Conservation (phyloP, 129 eudicot genomes). For the Chrysanthemum lavandulifolium region DNA sequence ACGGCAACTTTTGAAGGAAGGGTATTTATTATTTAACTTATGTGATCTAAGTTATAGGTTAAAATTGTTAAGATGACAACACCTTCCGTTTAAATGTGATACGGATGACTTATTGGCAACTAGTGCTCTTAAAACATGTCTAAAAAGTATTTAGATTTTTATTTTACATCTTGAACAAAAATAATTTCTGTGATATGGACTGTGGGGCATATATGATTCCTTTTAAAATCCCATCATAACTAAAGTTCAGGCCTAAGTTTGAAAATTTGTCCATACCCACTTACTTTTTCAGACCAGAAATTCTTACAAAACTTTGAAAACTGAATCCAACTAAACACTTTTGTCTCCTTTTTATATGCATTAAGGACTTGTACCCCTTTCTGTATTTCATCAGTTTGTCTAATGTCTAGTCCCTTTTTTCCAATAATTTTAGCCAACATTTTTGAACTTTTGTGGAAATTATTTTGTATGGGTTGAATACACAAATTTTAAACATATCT, state of each 20-base stretch:
- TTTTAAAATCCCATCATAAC: slow-evolving; percentile 30
- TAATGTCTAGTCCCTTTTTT: slow-evolving; percentile 21
- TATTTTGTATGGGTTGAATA: not conserved
- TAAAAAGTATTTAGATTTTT: too few species aligned
- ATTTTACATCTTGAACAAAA: not conserved
- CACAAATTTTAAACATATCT: not conserved
- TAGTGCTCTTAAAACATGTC: too few species aligned
- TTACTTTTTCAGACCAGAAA: slow-evolving; percentile 38
- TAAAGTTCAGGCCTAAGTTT: slow-evolving; percentile 38
- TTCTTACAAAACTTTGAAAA: slow-evolving; percentile 34
- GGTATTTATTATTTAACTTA: too few species aligned
- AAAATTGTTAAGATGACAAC: too few species aligned
- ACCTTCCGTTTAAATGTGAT: too few species aligned
- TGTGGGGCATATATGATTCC: slow-evolving; percentile 22
- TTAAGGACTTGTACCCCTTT: slow-evolving; percentile 32
- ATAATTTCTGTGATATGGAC: not conserved
- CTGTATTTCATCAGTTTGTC: slow-evolving; percentile 24
- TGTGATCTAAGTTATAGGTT: too few species aligned
- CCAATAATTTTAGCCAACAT: not conserved
- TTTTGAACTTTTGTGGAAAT: not conserved
- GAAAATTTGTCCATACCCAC: slow-evolving; percentile 38
- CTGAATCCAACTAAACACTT: slow-evolving; percentile 34
- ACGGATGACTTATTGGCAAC: too few species aligned
- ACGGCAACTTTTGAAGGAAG: too few species aligned
- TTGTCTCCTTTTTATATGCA: slow-evolving; percentile 29